phyloP scores from a whole-genome alignment of 129 eudicot species.

The Flaveria linearis region DNA sequence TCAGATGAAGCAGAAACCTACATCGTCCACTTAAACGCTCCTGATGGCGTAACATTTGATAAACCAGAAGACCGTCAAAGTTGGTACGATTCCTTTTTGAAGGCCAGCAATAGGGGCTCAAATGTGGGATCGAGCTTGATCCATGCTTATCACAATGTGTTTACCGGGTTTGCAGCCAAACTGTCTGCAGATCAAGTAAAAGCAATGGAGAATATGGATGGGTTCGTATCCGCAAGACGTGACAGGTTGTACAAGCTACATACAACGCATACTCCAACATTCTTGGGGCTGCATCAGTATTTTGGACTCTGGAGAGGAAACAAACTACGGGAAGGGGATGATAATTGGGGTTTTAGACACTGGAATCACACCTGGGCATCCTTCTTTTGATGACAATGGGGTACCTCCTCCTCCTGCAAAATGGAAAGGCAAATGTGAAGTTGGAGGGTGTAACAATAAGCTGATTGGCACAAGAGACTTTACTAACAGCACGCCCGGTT shows the following conservation, averaged over 20 bases:
- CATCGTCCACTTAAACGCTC: slow-evolving; percentile 32
- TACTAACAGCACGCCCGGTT: slow-evolving; percentile 15
- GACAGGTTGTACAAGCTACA: slow-evolving; percentile 38
- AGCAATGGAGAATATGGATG: slow-evolving; percentile 40
- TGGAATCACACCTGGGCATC: slow-evolving; percentile 43
- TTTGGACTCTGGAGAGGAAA: slow-evolving; percentile 41
- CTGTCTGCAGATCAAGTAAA: slow-evolving; percentile 37
- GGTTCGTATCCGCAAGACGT: slow-evolving; percentile 45
- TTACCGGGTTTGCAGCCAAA: slow-evolving; percentile 44
- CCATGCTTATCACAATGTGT: slow-evolving; percentile 39
- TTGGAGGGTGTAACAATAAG: slow-evolving; percentile 35
- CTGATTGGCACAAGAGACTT: slow-evolving; percentile 41
- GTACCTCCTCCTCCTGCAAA: slow-evolving; percentile 43
- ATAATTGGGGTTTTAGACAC: slow-evolving; percentile 51
- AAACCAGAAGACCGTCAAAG: slow-evolving; percentile 26
- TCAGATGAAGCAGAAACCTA: slow-evolving; percentile 31
- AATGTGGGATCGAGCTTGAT: slow-evolving; percentile 28
- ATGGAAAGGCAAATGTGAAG: slow-evolving; percentile 46
- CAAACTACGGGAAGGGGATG: slow-evolving; percentile 42
- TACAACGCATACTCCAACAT: slow-evolving; percentile 38
- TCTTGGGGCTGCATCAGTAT: slow-evolving; percentile 41
- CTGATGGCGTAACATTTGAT: slow-evolving; percentile 18
- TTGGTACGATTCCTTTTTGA: slow-evolving; percentile 35
- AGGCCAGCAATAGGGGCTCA: neutral
- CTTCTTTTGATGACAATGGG: slow-evolving; percentile 40